Percentiles rank a stretch among this genome's conserved stretches.
These are phyloP conservation scores for Ustilago tritici DNA, from an alignment of 1,284 basidiomycete genomes.

Conservation along the genomic window DNA sequence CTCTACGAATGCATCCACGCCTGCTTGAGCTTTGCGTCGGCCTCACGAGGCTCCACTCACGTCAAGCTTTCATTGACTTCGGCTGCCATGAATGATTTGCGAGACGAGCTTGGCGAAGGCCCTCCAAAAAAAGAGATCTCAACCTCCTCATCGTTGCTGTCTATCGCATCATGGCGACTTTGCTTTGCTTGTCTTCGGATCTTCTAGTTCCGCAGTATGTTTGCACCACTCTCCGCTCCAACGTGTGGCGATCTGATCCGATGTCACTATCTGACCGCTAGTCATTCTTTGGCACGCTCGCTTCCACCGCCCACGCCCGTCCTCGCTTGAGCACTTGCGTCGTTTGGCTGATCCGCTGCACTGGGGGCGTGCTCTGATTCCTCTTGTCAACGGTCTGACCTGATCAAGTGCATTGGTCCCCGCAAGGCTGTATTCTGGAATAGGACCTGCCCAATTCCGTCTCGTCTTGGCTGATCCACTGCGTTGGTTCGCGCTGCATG, in stretches of 20 bases:
- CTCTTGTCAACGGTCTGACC: neutral
- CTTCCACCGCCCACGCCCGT: slow-evolving; percentile 2
- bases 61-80: neutral
- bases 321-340: neutral
- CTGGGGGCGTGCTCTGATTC: neutral
- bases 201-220: neutral
- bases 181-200: neutral
- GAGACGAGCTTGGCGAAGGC: neutral
- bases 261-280: neutral
- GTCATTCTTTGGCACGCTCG: neutral
- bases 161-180: neutral
- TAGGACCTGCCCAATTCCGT: neutral
- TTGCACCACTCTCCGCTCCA: neutral
- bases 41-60: neutral
- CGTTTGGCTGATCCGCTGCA: slow-evolving; percentile 5
- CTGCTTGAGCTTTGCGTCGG: neutral
- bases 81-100: neutral
- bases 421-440: neutral
- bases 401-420: neutral
- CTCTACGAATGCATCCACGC: neutral
- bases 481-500: neutral
- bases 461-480: slow-evolving; percentile 2
- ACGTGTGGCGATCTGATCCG: slow-evolving; percentile 4
- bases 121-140: neutral
- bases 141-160: neutral